A percentile compares a stretch with the other conserved stretches of the same genome.
These are phyloP conservation scores for Radiomyces spectabilis DNA, from an alignment of 192 early-diverging fungal species.

Conservation along the genomic window DNA sequence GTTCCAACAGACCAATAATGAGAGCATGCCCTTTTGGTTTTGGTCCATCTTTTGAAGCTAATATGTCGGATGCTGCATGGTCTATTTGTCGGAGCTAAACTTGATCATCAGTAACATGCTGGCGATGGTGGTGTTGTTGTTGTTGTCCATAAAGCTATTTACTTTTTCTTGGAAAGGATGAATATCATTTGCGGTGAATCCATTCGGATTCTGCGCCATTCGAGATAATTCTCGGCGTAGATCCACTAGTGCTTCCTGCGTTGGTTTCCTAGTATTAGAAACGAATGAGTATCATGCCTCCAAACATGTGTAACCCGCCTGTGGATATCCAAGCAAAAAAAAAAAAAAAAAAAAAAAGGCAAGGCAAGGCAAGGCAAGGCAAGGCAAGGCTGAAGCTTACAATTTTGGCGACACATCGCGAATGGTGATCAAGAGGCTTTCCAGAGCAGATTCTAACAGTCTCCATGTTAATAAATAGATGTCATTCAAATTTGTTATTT, in stretches of 20 bases:
- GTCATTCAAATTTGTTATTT: too few species aligned
- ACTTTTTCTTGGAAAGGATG: slow-evolving; percentile 63
- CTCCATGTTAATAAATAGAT: too few species aligned
- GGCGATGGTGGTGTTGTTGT: too few species aligned
- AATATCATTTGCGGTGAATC: slow-evolving; percentile 31
- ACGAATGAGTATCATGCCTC: neutral
- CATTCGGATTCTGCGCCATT: slow-evolving; percentile 24
- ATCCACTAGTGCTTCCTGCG: slow-evolving; percentile 64
- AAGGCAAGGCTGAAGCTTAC: slow-evolving; percentile 2
- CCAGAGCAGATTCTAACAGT: neutral
- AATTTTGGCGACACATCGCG: slow-evolving; percentile 46
- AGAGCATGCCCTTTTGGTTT: slow-evolving; percentile 75
- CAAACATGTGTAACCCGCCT: neutral
- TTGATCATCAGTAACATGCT: too few species aligned
- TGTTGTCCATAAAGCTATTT: too few species aligned
- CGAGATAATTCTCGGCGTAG: slow-evolving; percentile 54
- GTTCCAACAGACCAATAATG: slow-evolving; percentile 76
- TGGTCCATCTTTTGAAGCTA: slow-evolving; percentile 50
- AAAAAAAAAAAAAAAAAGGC: neutral
- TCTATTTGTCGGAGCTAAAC: slow-evolving; percentile 64
- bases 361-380: neutral
- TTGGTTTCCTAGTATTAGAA: slow-evolving; percentile 48
- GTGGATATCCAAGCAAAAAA: neutral
- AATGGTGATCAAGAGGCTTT: slow-evolving; percentile 1
- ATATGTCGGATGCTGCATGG: slow-evolving; percentile 62